These are phyloP conservation scores for Trichoderma sp. DNA, from an alignment of 2,329 filamentous ascomycete genomes.

Conservation along the genomic window DNA sequence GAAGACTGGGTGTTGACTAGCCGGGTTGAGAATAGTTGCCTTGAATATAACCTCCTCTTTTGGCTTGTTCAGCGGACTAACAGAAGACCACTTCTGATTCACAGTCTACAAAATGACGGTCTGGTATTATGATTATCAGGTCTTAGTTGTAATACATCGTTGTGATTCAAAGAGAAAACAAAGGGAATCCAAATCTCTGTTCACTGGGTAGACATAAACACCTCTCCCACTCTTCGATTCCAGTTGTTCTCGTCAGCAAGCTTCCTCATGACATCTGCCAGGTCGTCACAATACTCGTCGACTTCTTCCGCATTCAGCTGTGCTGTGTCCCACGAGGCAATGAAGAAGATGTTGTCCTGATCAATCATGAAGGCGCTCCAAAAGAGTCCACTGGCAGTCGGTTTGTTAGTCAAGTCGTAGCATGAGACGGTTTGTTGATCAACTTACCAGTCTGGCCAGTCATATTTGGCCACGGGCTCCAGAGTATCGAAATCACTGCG, in stretches of 20 bases:
- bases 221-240: conserved; percentile 33
- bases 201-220: conserved; percentile 28
- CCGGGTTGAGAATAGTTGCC: neutral
- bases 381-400: conserved; percentile 37
- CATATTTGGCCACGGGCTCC: conserved; percentile 38
- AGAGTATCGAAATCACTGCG: conserved; percentile 31
- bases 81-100: neutral
- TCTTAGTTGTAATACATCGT: too few species aligned
- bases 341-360: conserved; percentile 37
- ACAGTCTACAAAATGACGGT: neutral
- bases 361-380: conserved; percentile 45
- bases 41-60: neutral
- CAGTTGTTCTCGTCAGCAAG: conserved; percentile 34
- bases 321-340: conserved; percentile 45
- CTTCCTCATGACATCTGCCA: conserved; percentile 37
- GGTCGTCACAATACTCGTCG: conserved; percentile 35
- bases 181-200: neutral
- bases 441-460: conserved; percentile 44
- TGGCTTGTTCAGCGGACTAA: neutral
- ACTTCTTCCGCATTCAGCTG: conserved; percentile 41
- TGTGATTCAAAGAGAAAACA: too few species aligned
- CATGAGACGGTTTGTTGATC: neutral
- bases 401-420: neutral
- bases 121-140: too few species aligned
- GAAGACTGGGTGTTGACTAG: neutral